Evolutionary conservation across 2,329 filamentous ascomycete genomes (phyloP).

Genomic region (Phaeoacremonium minimum): DNA sequence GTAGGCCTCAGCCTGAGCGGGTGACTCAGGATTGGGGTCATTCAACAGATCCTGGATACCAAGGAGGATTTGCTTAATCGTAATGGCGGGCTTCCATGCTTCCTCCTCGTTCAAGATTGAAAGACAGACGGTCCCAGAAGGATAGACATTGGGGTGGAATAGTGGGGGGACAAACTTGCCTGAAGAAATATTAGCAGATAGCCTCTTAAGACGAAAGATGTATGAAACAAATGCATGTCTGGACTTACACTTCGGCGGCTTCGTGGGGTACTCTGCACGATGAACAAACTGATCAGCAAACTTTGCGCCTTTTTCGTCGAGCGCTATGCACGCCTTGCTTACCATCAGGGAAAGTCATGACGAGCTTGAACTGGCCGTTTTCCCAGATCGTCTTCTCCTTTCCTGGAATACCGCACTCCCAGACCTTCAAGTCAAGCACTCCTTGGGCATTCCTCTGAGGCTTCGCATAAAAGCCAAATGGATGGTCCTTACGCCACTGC

Average conservation of each 20-base stretch:
- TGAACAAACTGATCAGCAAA: constrained; percentile 13
- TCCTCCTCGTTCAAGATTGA: constrained; percentile 98
- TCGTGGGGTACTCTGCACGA: constrained; percentile 85
- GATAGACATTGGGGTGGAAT: constrained; percentile 98
- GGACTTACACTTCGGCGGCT: constrained; percentile 93
- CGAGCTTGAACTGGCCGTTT: constrained; percentile 93
- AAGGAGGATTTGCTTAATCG: constrained; percentile 93
- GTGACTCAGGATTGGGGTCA: constrained; percentile 94
- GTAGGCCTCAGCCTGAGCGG: constrained; percentile 95
- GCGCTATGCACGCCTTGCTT: constrained; percentile 22
- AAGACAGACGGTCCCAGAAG: constrained; percentile 93
- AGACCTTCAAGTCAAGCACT: constrained; percentile 85
- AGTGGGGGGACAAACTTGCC: constrained; percentile 95
- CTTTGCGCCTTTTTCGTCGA: background rate
- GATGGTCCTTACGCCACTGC: constrained; percentile 95
- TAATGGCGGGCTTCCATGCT: constrained; percentile 97
- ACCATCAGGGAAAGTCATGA: constrained; percentile 91
- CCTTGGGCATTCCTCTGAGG: constrained; percentile 76
- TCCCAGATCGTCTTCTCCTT: constrained; percentile 98
- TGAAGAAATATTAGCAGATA: no score
- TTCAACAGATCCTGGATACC: constrained; percentile 95
- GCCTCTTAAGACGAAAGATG: constrained; percentile 12
- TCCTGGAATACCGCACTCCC: constrained; percentile 95
- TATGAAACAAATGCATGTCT: constrained; percentile 3
- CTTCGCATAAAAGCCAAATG: constrained; percentile 94